Base-by-base conservation (phyloP, 2,329 filamentous ascomycete genomes). In the Pseudogymnoascus sp. region DNA sequence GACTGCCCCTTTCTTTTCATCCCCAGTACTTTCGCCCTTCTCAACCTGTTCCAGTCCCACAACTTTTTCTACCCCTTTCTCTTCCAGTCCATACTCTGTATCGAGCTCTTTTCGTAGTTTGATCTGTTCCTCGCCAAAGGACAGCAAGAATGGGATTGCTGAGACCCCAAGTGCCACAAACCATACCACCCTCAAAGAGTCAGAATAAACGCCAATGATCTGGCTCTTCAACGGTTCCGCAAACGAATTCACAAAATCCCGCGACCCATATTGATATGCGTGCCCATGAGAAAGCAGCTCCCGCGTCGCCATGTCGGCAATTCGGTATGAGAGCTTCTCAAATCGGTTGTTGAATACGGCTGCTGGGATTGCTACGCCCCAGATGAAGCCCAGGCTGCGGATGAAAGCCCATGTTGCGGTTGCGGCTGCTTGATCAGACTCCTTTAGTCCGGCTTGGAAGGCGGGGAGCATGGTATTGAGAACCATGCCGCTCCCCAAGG, bases 381-480 rank as follows among this genome's bases (percentile, higher is more conserved):
- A 77, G 6, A 77, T 76, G 21, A 74, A 69, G 4, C 80, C 81
- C 16, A 83, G 77, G 62, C 71, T 76, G 51, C 79, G 76, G 65
- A 80, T 70, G 65, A 54, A 54, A 16, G 48, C 7, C 48, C 48
- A 54, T n/a, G 48, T 31, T 11, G 48, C 48, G 8, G 48, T 54
- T 31, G 48, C 48, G 48, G 48, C 48, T 28, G 48, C 48, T 0
- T 71, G 70, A 61, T 81, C 77, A 1, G 66, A 65, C 7, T 80
- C 77, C 0, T 70, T 39, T 1, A 79, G 67, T 0, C 72, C 67
- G 0, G 79, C 80, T 68, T 78, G 76, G 14, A 80, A 73, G 0
- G 80, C 77, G 0, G 80, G 78, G 1, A 80, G 75, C 5, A 79
- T 71, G 0, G 75, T 72, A 1, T 76, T 71, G 19, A 81, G 71